Conservation (phyloP, 2,329 filamentous ascomycete genomes). For the Aspergillus sclerotialis region DNA sequence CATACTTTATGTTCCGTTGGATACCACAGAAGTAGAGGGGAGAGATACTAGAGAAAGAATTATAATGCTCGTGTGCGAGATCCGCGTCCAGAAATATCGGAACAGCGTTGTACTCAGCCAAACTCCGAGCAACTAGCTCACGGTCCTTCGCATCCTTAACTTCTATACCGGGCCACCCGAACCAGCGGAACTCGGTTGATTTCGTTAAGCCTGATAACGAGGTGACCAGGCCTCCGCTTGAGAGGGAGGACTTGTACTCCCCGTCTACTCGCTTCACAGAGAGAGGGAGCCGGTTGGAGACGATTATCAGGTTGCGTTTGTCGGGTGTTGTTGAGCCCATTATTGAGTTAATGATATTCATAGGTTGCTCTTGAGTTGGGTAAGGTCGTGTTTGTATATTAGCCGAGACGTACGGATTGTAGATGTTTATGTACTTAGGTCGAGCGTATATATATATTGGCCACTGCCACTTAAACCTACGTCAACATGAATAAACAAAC, state of each 20-base stretch:
- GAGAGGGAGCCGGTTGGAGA: conserved; percentile 87
- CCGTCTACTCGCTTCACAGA: conserved; percentile 83
- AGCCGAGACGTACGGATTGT: too few relatives aligned
- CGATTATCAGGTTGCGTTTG: conserved; percentile 50
- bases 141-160: conserved; percentile 68
- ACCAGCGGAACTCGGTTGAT: conserved; percentile 87
- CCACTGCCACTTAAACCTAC: conserved; percentile 11
- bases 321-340: conserved; percentile 1
- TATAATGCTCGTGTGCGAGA: conserved; percentile 86
- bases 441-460: too few relatives aligned
- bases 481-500: conserved; percentile 11
- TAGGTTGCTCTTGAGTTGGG: too few relatives aligned
- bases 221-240: conserved; percentile 84
- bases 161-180: conserved; percentile 88
- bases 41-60: conserved; percentile 80
- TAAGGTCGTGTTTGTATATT: too few relatives aligned
- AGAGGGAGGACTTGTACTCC: conserved; percentile 78
- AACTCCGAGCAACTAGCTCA: conserved; percentile 58
- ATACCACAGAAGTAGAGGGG: not conserved
- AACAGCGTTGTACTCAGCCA: conserved; percentile 74
- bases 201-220: conserved; percentile 83
- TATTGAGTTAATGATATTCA: conserved; percentile 5
- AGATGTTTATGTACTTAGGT: too few relatives aligned
- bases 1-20: too few relatives aligned
- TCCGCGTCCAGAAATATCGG: conserved; percentile 85